A percentile compares a stretch with the other conserved stretches of the same genome.
These are phyloP conservation scores for Nakazawaea laoshanensis DNA, from an alignment of 805 yeast genomes.

Conservation along the genomic window DNA sequence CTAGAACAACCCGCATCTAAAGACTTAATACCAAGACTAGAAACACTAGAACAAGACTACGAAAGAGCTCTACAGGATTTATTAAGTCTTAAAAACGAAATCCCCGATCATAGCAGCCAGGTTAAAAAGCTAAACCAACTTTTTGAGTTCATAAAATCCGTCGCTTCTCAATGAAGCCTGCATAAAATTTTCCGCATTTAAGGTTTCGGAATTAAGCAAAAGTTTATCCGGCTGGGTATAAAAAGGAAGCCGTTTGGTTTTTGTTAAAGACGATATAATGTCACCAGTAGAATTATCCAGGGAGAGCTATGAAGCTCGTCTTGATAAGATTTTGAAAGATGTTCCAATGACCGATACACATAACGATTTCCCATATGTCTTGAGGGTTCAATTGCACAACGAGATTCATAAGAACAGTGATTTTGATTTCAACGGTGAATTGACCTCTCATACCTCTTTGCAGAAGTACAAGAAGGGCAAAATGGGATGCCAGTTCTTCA, in stretches of 20 bases:
- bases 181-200: background rate
- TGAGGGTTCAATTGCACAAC: slow-evolving; percentile 36
- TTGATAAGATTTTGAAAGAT: slow-evolving; percentile 3
- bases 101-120: slow-evolving; percentile 6
- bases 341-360: slow-evolving; percentile 38
- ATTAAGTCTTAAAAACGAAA: background rate
- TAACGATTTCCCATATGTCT: slow-evolving; percentile 43
- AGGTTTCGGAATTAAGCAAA: too few relatives aligned
- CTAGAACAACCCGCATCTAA: too few relatives aligned
- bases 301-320: slow-evolving; percentile 6
- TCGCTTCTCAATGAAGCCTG: too few relatives aligned
- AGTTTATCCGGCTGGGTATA: too few relatives aligned
- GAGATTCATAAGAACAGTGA: slow-evolving; percentile 26
- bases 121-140: slow-evolving; percentile 5
- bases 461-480: slow-evolving; percentile 31
- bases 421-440: slow-evolving; percentile 30
- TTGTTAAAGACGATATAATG: too few relatives aligned
- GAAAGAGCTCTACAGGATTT: slow-evolving; percentile 1
- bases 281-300: slow-evolving; percentile 4
- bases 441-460: slow-evolving; percentile 37
- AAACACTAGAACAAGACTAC: slow-evolving; percentile 6
- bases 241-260: too few relatives aligned
- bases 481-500: slow-evolving; percentile 42
- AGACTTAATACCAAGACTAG: slow-evolving; percentile 5
- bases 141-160: slow-evolving; percentile 2